Evolutionary conservation across 1,284 basidiomycete genomes (phyloP).

Genomic region (Anthracocystis panici-leucophaei): DNA sequence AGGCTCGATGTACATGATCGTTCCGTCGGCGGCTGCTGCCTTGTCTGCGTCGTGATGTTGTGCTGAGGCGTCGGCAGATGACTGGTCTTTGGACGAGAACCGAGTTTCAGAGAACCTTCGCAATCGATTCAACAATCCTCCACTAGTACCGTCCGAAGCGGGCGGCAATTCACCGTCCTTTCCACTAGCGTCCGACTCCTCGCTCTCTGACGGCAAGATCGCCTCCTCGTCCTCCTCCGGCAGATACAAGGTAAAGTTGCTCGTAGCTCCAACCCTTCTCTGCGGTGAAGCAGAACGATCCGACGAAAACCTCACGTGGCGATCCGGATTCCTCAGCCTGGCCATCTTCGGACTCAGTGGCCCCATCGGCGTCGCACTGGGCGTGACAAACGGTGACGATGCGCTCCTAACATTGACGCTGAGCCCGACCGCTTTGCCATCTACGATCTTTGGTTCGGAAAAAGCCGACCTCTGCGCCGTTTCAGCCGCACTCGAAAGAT

Average conservation of each 20-base stretch:
- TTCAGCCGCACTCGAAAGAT: constrained; percentile 38
- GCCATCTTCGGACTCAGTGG: constrained; percentile 23
- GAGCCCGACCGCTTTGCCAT: constrained; percentile 38
- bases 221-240: constrained; percentile 39
- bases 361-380: constrained; percentile 31
- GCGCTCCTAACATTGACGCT: constrained; percentile 23
- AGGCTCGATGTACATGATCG: constrained; percentile 48
- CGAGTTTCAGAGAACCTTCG: constrained; percentile 34
- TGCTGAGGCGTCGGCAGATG: background rate
- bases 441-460: constrained; percentile 26
- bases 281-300: constrained; percentile 16
- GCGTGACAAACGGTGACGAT: constrained; percentile 32
- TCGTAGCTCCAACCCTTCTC: constrained; percentile 29
- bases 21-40: constrained; percentile 20
- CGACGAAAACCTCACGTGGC: constrained; percentile 37
- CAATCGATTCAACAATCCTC: constrained; percentile 21
- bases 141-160: background rate
- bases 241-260: constrained; percentile 46
- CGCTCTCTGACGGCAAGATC: constrained; percentile 27
- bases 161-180: constrained; percentile 49
- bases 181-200: constrained; percentile 52
- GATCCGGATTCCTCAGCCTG: constrained; percentile 18
- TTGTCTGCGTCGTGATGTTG: background rate
- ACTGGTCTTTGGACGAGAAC: constrained; percentile 9
- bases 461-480: constrained; percentile 18